A percentile compares a stretch with the other conserved stretches of the same genome.
Conservation (phyloP, 1,139 yeast species). For the Maudiozyma humilis region DNA sequence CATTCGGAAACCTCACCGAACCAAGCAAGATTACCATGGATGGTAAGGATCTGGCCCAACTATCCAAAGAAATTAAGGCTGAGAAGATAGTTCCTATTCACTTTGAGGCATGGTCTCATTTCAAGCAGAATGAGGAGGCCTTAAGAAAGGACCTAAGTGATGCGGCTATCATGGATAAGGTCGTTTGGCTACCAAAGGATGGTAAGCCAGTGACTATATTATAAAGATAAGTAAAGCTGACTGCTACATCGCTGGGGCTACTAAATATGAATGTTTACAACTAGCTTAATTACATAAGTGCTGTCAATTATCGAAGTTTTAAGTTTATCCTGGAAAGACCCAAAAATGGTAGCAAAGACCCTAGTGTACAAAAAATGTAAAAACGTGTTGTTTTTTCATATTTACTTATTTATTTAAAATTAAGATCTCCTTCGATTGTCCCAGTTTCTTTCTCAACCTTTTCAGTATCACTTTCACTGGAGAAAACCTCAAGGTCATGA, state of each 20-base stretch:
- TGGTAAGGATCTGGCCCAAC: slow-evolving; percentile 1
- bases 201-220: slow-evolving; percentile 1
- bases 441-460: too few species aligned
- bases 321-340: too few species aligned
- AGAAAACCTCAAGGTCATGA: not conserved
- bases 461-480: not conserved
- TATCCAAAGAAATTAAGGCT: slow-evolving; percentile 1
- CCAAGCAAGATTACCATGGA: slow-evolving; percentile 6
- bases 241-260: too few species aligned
- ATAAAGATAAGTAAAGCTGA: not conserved
- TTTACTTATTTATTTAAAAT: too few species aligned
- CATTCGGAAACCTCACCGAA: not conserved
- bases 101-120: slow-evolving; percentile 5
- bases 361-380: too few species aligned
- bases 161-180: not conserved
- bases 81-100: slow-evolving; percentile 1
- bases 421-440: too few species aligned
- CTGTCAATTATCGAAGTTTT: too few species aligned
- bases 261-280: too few species aligned
- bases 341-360: too few species aligned
- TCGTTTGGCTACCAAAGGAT: slow-evolving; percentile 3
- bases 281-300: too few species aligned
- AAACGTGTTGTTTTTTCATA: too few species aligned
- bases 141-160: slow-evolving; percentile 2
- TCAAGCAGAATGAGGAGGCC: not conserved